Conservation (phyloP, 495 filamentous ascomycete genomes). For the Lindgomyces ingoldianus region DNA sequence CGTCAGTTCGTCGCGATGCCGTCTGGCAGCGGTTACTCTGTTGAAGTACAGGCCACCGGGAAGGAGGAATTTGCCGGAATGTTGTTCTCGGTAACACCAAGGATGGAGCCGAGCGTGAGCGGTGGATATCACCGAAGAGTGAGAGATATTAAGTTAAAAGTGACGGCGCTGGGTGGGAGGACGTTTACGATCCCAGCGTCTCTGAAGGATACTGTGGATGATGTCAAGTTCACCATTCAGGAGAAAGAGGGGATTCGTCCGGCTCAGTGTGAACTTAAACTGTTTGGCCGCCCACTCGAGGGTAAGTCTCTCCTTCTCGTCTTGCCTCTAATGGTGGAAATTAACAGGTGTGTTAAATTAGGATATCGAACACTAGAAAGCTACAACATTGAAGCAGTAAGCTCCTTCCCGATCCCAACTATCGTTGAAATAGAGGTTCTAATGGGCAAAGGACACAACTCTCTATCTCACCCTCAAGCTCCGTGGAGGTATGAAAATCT, state of each 20-base stretch:
- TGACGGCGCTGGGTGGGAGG: background rate
- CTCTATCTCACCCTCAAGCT: background rate
- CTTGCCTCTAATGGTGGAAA: background rate
- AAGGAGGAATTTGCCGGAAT: conserved; percentile 16
- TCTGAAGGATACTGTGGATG: conserved; percentile 5
- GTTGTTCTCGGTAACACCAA: conserved; percentile 22
- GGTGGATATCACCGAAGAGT: background rate
- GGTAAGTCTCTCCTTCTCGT: background rate
- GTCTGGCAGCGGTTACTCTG: conserved; percentile 22
- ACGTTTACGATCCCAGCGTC: background rate
- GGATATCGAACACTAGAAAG: background rate
- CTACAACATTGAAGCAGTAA: background rate
- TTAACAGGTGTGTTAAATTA: background rate
- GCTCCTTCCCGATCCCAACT: background rate
- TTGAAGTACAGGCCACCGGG: conserved; percentile 29
- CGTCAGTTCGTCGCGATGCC: conserved; percentile 35
- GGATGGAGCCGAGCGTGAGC: background rate
- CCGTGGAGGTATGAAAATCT: conserved; percentile 5
- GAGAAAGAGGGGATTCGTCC: background rate
- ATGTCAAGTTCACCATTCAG: conserved; percentile 5
- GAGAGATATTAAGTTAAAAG: background rate
- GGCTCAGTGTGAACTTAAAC: background rate
- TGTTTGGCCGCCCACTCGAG: background rate
- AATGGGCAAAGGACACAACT: conserved; percentile 68
- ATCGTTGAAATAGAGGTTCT: background rate